phyloP scores from a whole-genome alignment of 495 filamentous ascomycete species.

The Massariosphaeria phaeospora region DNA sequence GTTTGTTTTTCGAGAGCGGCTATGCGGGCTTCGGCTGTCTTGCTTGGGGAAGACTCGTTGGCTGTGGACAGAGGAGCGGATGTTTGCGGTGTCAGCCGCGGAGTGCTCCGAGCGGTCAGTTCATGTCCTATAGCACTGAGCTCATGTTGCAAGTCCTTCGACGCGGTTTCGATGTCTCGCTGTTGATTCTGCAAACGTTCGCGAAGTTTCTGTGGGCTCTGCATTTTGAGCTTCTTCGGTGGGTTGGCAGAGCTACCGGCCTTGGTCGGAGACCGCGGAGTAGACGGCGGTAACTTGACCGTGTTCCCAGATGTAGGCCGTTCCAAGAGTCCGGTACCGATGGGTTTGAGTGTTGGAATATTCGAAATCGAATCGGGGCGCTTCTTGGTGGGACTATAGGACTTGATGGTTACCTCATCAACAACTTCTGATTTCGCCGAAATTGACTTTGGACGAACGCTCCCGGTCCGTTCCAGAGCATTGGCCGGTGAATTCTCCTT shows the following conservation, averaged over 20 bases:
- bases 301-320: conserved; percentile 45
- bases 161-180: conserved; percentile 61
- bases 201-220: conserved; percentile 87
- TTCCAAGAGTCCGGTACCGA: conserved; percentile 47
- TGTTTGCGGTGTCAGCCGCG: conserved; percentile 32
- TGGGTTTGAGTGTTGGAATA: conserved; percentile 47
- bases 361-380: conserved; percentile 48
- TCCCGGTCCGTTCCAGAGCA: conserved; percentile 23
- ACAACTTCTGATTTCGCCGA: conserved; percentile 1
- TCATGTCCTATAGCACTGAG: conserved; percentile 79
- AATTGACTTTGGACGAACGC: conserved; percentile 13
- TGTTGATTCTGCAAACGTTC: conserved; percentile 82
- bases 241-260: neutral
- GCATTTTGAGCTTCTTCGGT: conserved; percentile 65
- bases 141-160: conserved; percentile 66
- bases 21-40: conserved; percentile 54
- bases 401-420: conserved; percentile 38
- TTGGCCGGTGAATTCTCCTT: conserved; percentile 40
- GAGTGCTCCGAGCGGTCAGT: conserved; percentile 56
- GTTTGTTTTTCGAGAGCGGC: conserved; percentile 61
- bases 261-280: conserved; percentile 20
- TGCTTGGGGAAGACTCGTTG: conserved; percentile 36
- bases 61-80: conserved; percentile 15
- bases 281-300: conserved; percentile 27
- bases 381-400: conserved; percentile 44